These are phyloP conservation scores for Gillenia trifoliata DNA, from an alignment of 306 rosid genomes.

Conservation along the genomic window DNA sequence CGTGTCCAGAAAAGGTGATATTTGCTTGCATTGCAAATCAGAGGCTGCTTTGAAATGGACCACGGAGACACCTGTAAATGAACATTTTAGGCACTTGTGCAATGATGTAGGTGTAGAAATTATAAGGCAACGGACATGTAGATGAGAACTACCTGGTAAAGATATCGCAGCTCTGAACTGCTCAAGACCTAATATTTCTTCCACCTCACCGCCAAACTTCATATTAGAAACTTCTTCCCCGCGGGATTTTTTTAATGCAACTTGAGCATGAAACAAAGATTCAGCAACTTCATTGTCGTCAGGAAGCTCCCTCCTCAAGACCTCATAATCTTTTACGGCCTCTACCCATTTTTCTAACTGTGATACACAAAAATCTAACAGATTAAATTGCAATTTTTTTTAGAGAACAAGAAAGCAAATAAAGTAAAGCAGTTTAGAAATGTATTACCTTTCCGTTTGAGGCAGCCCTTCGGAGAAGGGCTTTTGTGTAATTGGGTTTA, in stretches of 20 bases:
- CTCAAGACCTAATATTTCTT: conserved; percentile 71
- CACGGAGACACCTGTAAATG: conserved; percentile 62
- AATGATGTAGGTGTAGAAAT: not conserved
- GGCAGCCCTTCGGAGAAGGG: conserved; percentile 96
- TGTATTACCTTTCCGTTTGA: conserved; percentile 72
- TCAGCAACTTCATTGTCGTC: conserved; percentile 81
- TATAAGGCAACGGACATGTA: not conserved
- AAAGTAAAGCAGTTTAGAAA: not conserved
- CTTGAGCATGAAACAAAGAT: conserved; percentile 76
- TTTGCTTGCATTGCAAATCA: conserved; percentile 62
- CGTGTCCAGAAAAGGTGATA: conserved; percentile 67
- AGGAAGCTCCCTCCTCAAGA: conserved; percentile 70
- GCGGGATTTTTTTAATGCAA: conserved; percentile 82
- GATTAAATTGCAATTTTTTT: not conserved
- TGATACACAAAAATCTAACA: conserved; percentile 18
- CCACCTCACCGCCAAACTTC: conserved; percentile 91
- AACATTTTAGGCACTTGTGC: not conserved
- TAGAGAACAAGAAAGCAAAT: not conserved
- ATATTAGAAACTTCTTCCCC: conserved; percentile 81
- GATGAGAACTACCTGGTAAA: conserved; percentile 46
- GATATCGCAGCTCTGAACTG: conserved; percentile 76
- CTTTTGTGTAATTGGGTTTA: conserved; percentile 80
- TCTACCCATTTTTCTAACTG: conserved; percentile 92
- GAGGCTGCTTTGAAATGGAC: conserved; percentile 80
- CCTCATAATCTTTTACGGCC: conserved; percentile 75